phyloP scores from a whole-genome alignment of 805 yeast genomes.

The Yarrowia divulgata region DNA sequence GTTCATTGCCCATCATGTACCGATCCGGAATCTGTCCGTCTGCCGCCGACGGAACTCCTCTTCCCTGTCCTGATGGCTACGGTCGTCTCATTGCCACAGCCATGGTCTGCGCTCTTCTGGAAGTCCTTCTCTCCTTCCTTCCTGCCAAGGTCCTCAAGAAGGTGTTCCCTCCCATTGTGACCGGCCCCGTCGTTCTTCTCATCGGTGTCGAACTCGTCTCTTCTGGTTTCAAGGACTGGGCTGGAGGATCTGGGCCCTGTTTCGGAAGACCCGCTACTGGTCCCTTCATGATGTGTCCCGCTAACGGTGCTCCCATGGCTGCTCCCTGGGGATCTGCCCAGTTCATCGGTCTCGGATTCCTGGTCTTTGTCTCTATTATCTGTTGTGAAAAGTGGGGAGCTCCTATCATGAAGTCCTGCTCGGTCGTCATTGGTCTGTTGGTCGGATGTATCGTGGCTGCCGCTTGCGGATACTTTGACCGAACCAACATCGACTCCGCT shows the following conservation, averaged over 20 bases:
- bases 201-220: conserved; percentile 76
- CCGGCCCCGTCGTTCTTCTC: conserved; percentile 89
- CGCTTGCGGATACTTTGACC: conserved; percentile 81
- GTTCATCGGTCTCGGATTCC: conserved; percentile 86
- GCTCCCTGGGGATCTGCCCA: conserved; percentile 86
- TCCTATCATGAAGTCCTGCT: conserved; percentile 93
- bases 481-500: conserved; percentile 65
- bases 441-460: conserved; percentile 94
- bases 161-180: conserved; percentile 86
- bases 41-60: conserved; percentile 61
- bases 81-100: conserved; percentile 85
- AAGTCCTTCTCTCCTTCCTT: conserved; percentile 73
- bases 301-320: conserved; percentile 59
- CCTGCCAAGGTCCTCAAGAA: conserved; percentile 76
- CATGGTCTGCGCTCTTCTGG: conserved; percentile 74
- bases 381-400: conserved; percentile 87
- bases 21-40: conserved; percentile 68
- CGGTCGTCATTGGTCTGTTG: conserved; percentile 82
- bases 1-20: conserved; percentile 84
- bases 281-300: conserved; percentile 57
- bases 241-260: conserved; percentile 74
- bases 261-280: conserved; percentile 53
- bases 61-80: conserved; percentile 89
- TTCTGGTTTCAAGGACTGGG: conserved; percentile 83
- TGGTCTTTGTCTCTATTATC: conserved; percentile 76